Evolutionary conservation across 169 alveolate genomes (phyloP).

Genomic region (Amoebophrya sp.): DNA sequence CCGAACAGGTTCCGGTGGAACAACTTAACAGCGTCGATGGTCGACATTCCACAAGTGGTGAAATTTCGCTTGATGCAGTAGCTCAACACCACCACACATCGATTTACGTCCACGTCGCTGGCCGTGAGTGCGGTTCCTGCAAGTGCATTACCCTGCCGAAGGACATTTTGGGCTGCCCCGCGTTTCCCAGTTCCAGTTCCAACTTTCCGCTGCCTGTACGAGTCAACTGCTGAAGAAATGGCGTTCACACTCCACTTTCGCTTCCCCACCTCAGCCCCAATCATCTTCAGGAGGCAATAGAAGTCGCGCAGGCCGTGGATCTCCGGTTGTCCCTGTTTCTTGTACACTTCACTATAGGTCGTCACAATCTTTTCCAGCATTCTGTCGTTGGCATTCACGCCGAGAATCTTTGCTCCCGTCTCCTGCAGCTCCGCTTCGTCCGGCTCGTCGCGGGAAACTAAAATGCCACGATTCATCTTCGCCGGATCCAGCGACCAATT

Average conservation of each 20-base stretch:
- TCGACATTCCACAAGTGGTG: background rate
- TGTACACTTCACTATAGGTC: background rate
- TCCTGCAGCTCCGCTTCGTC: background rate
- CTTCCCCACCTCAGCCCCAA: background rate
- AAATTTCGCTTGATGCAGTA: background rate
- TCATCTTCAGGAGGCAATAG: slow-evolving; percentile 9
- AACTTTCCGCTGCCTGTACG: background rate
- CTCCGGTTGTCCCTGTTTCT: background rate
- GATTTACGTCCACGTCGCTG: background rate
- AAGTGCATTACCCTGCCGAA: background rate
- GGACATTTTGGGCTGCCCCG: background rate
- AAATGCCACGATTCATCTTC: slow-evolving; percentile 1
- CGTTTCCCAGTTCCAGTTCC: no score
- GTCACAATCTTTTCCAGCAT: background rate
- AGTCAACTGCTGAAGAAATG: background rate
- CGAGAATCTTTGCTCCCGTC: background rate
- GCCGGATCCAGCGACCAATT: background rate
- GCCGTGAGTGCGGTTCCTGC: background rate
- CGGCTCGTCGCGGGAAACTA: slow-evolving; percentile 8
- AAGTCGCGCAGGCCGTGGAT: slow-evolving; percentile 16
- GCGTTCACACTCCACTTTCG: background rate
- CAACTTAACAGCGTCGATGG: background rate
- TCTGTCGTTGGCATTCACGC: background rate
- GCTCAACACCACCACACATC: background rate
- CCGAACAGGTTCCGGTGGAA: background rate